Evolutionary conservation across 208 protist species (phyloP).

Genomic region (Trypanosoma scelopori): DNA sequence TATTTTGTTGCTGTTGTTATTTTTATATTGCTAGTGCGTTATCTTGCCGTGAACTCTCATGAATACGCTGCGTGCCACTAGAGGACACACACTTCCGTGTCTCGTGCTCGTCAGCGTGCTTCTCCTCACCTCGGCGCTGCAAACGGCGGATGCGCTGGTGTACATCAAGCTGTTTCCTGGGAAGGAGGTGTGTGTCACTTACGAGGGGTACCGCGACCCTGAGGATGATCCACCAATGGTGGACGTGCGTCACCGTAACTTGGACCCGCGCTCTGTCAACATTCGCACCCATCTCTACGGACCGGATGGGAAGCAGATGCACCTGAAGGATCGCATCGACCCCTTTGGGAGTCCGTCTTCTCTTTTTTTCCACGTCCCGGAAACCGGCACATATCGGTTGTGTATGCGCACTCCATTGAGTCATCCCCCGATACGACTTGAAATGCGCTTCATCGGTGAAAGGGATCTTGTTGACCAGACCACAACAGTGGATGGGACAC

Average conservation of each 20-base stretch:
- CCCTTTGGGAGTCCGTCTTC: conserved; percentile 45
- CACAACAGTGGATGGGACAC: conserved; percentile 43
- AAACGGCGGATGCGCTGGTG: conserved; percentile 23
- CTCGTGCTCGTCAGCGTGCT: conserved; percentile 9
- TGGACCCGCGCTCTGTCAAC: conserved; percentile 52
- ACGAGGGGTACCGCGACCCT: conserved; percentile 63
- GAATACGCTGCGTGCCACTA: background rate
- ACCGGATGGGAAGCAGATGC: conserved; percentile 38
- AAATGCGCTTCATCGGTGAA: conserved; percentile 59
- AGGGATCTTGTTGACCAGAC: conserved; percentile 59
- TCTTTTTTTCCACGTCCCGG: conserved; percentile 61
- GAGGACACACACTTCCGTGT: background rate
- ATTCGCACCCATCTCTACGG: conserved; percentile 52
- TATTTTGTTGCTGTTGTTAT: conserved; percentile 11
- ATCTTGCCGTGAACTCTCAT: background rate
- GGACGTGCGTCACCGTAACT: conserved; percentile 53
- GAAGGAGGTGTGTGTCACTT: conserved; percentile 59
- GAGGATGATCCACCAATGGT: conserved; percentile 60
- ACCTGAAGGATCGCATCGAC: conserved; percentile 31
- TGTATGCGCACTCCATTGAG: conserved; percentile 56
- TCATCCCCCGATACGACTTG: conserved; percentile 59
- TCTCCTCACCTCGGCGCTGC: conserved; percentile 8
- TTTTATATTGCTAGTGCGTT: too few species aligned
- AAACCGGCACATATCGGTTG: conserved; percentile 65
- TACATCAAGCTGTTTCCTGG: conserved; percentile 73